Base-by-base conservation (phyloP, 805 yeast genomes). In the Candida argentea region DNA sequence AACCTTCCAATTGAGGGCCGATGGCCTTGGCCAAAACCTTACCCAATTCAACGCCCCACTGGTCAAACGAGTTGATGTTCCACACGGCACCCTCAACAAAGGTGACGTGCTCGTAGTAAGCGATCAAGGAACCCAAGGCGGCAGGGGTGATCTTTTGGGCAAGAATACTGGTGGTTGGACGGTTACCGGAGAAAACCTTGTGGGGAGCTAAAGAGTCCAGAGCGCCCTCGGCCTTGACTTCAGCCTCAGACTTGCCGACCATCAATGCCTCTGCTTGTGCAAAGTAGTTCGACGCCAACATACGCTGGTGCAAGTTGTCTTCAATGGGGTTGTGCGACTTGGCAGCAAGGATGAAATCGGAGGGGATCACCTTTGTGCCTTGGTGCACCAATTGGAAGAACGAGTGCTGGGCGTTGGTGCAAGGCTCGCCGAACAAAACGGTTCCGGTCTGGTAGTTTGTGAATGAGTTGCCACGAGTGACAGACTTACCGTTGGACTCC, bases 31-130 rank as follows among this genome's bases (percentile, higher is more conserved):
- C 98, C 54, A 91, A 75, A 30, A 81, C 93, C 68, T 91, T 91
- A 58, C 98, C 98, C 48, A 91, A 81, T 68, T 91, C 98, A 50
- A 91, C 98, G 63, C 98, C 98, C 95, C 97, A 91, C 70, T 91
- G 98, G 69, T 91, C 98, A 55, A 85, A 91, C 12, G 97, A 89
- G 77, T 91, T 91, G 69, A 91, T 87, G 74, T 93, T 91, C 98
- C 98, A 89, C 51, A 91, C 65, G 33, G 98, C 98, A 65, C 98
- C 98, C 67, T 91, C 98, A 34, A 87, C 87, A 65, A 91, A 91
- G 23, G 97, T 89, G 35, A 85, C 73, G 57, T 86, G 95, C 67
- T 91, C 98, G 68, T 91, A 91, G 75, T 91, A 91, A 25, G 94
- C 96, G 55, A 91, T 91, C 62, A 91, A 71, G 25, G 97, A 74